A percentile compares a stretch with the other conserved stretches of the same genome.
Conservation (phyloP, 2,329 filamentous ascomycete species). For the Myriosclerotinia scirpicola region DNA sequence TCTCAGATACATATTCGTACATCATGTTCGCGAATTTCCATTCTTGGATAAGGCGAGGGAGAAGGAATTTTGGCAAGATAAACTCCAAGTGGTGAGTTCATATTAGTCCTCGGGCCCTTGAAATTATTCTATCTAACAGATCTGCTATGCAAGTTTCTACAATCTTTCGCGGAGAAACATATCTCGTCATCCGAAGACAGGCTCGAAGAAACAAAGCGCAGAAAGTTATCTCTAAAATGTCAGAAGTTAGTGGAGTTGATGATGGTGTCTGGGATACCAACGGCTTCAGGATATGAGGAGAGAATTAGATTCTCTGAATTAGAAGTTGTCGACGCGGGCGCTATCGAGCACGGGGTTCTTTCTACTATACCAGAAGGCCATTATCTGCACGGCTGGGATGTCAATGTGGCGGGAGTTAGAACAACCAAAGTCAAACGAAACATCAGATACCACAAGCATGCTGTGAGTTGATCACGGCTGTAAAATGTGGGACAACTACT, state of each 20-base stretch:
- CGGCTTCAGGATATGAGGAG: constrained; percentile 95
- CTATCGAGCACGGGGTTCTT: constrained; percentile 86
- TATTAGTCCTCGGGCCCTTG: not conserved
- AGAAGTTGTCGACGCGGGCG: constrained; percentile 90
- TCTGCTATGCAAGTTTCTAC: constrained; percentile 68
- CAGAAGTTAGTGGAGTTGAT: constrained; percentile 97
- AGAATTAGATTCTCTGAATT: constrained; percentile 95
- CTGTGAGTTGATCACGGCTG: constrained; percentile 56
- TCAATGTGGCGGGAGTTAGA: constrained; percentile 89
- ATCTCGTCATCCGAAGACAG: constrained; percentile 97
- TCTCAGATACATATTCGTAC: constrained; percentile 93
- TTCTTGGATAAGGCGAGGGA: constrained; percentile 95
- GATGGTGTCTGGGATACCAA: constrained; percentile 98
- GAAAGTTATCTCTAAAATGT: constrained; percentile 88
- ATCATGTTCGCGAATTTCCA: constrained; percentile 96
- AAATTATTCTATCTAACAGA: constrained; percentile 6
- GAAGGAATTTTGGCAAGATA: constrained; percentile 99
- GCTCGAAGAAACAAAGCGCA: constrained; percentile 91
- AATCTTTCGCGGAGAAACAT: constrained; percentile 95
- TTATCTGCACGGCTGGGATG: constrained; percentile 92
- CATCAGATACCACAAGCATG: constrained; percentile 86
- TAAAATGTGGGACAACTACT: constrained; percentile 16
- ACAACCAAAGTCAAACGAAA: constrained; percentile 80
- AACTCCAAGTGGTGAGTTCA: constrained; percentile 79
- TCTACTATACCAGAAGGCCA: constrained; percentile 88